phyloP scores from a whole-genome alignment of 2,329 filamentous ascomycete species.

The Cordyceps fumosorosea region DNA sequence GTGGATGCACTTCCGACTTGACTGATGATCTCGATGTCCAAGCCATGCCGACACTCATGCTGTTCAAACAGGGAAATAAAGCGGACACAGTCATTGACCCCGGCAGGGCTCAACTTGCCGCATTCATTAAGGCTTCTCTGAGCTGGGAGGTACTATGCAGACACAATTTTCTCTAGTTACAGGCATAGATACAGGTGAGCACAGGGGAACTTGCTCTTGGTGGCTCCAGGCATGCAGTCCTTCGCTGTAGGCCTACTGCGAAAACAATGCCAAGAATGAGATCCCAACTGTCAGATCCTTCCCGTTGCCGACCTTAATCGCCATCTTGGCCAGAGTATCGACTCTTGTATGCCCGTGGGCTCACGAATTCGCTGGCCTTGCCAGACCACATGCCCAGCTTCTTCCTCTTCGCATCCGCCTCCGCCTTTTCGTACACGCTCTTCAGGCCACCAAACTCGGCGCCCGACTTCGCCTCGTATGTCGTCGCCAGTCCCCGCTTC shows the following conservation, averaged over 20 bases:
- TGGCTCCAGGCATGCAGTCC: not conserved
- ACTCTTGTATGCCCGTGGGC: constrained; percentile 80
- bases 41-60: no score
- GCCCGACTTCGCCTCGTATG: constrained; percentile 88
- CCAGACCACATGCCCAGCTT: constrained; percentile 71
- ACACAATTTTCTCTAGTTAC: not conserved
- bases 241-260: not conserved
- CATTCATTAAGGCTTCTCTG: not conserved
- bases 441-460: constrained; percentile 77
- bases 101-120: not conserved
- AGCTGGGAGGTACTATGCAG: not conserved
- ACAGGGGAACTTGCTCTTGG: not conserved
- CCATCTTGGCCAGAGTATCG: constrained; percentile 18
- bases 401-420: constrained; percentile 58
- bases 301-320: not conserved
- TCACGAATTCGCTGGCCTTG: constrained; percentile 61
- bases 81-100: not conserved
- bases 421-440: constrained; percentile 57
- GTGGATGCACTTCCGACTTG: not conserved
- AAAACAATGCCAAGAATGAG: not conserved
- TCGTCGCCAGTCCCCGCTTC: constrained; percentile 73
- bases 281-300: not conserved
- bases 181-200: not conserved
- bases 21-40: not conserved
- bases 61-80: not conserved